Percentiles rank a stretch among this genome's conserved stretches.
These are phyloP conservation scores for Graphiopsis chlorocephala DNA, from an alignment of 2,329 filamentous ascomycete genomes.

Conservation along the genomic window DNA sequence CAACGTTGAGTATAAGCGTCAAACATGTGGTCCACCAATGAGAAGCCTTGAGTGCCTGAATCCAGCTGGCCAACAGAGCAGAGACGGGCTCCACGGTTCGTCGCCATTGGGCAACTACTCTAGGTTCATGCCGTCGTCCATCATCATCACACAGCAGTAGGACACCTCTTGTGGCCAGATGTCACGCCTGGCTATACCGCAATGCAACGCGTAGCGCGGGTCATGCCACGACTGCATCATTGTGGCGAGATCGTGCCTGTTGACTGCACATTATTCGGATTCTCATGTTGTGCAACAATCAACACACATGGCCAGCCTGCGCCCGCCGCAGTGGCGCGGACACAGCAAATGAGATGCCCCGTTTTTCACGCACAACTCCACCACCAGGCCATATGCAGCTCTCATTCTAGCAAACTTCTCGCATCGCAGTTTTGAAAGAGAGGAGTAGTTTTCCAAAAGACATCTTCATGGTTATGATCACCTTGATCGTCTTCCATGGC, in stretches of 20 bases:
- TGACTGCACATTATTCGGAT: neutral
- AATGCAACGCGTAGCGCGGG: neutral
- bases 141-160: neutral
- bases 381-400: neutral
- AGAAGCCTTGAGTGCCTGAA: neutral
- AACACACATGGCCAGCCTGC: neutral
- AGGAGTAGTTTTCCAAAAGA: neutral
- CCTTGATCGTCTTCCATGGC: neutral
- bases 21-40: neutral
- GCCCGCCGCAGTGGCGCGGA: neutral
- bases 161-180: neutral
- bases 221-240: neutral
- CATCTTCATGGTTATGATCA: neutral
- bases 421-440: neutral
- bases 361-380: neutral
- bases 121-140: neutral
- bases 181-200: neutral
- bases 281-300: neutral
- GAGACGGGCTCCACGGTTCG: neutral
- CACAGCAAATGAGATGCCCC: neutral
- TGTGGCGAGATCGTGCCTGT: neutral
- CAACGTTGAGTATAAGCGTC: slow-evolving; percentile 5
- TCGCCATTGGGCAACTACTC: neutral
- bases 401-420: neutral
- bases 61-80: neutral